Percentiles rank a stretch among this genome's conserved stretches.
Evolutionary conservation across 331 rosid genomes (phyloP).

Genomic region (Dryas integrifolia): DNA sequence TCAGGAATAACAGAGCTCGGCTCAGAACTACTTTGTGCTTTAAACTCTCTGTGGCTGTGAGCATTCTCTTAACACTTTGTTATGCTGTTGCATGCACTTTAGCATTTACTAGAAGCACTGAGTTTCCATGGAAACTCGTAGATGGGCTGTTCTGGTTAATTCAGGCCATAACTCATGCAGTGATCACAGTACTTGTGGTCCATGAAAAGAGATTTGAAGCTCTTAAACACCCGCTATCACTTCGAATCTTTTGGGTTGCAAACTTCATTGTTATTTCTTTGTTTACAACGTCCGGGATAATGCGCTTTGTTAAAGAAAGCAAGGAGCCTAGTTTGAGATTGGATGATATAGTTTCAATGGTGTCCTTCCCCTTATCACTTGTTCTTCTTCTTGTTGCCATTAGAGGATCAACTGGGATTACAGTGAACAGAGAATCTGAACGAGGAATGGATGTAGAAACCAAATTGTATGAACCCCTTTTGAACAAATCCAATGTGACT

Average conservation of each 20-base stretch:
- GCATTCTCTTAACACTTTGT: slow-evolving; percentile 41
- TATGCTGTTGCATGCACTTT: slow-evolving; percentile 48
- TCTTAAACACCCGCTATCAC: slow-evolving; percentile 56
- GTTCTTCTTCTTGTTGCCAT: slow-evolving; percentile 52
- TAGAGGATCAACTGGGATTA: slow-evolving; percentile 64
- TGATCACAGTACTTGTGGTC: slow-evolving; percentile 46
- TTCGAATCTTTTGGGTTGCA: slow-evolving; percentile 64
- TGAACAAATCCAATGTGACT: slow-evolving; percentile 41
- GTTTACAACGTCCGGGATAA: slow-evolving; percentile 57
- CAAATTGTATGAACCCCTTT: slow-evolving; percentile 22
- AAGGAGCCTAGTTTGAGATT: slow-evolving; percentile 35
- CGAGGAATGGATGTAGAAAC: slow-evolving; percentile 31
- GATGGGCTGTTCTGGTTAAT: slow-evolving; percentile 67
- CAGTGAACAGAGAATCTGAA: slow-evolving; percentile 29
- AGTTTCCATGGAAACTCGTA: slow-evolving; percentile 44
- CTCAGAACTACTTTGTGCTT: slow-evolving; percentile 40
- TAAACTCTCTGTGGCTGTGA: slow-evolving; percentile 47
- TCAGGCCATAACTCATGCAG: slow-evolving; percentile 60
- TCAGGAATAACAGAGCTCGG: slow-evolving; percentile 26
- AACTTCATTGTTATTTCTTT: slow-evolving; percentile 42
- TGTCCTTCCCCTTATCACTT: slow-evolving; percentile 50
- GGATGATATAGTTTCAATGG: slow-evolving; percentile 58
- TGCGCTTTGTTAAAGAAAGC: slow-evolving; percentile 40
- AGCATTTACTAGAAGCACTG: slow-evolving; percentile 31
- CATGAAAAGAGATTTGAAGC: slow-evolving; percentile 67